Evolutionary conservation across 495 filamentous ascomycete genomes (phyloP).

Genomic region (Staphylotrichum longicolle): DNA sequence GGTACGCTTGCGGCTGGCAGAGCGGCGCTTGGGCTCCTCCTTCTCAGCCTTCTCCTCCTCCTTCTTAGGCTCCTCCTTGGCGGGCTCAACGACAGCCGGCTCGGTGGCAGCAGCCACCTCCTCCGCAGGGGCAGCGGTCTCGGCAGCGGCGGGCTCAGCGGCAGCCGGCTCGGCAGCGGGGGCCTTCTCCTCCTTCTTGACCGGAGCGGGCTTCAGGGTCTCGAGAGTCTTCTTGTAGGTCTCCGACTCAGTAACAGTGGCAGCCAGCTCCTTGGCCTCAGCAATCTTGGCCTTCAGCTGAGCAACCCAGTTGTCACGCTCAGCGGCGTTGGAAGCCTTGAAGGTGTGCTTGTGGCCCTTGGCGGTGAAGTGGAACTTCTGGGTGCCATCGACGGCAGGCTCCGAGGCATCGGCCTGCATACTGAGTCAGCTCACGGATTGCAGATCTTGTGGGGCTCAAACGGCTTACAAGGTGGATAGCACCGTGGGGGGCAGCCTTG

Average conservation of each 20-base stretch:
- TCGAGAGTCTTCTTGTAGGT: constrained; percentile 76
- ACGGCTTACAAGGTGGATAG: constrained; percentile 75
- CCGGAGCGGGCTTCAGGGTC: constrained; percentile 63
- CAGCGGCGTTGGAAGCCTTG: constrained; percentile 67
- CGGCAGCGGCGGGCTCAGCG: constrained; percentile 47
- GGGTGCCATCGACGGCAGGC: constrained; percentile 65
- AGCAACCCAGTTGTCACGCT: constrained; percentile 89
- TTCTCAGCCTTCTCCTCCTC: constrained; percentile 41
- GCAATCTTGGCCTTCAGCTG: constrained; percentile 70
- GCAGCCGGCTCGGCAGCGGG: constrained; percentile 41
- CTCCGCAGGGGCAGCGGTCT: constrained; percentile 50
- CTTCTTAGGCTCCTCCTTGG: constrained; percentile 44
- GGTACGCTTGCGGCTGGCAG: constrained; percentile 80
- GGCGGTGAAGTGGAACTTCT: constrained; percentile 80
- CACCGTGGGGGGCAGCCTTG: constrained; percentile 74
- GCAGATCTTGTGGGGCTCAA: neutral
- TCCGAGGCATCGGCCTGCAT: constrained; percentile 77
- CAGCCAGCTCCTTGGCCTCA: constrained; percentile 73
- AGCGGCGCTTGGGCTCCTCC: constrained; percentile 60
- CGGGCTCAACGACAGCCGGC: constrained; percentile 48
- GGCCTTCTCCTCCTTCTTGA: constrained; percentile 47
- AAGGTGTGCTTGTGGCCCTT: constrained; percentile 87
- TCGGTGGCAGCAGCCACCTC: constrained; percentile 36
- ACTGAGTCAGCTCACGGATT: constrained; percentile 22
- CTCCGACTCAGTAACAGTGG: constrained; percentile 65